A percentile compares a stretch with the other conserved stretches of the same genome.
Evolutionary conservation across 805 yeast species (phyloP).

Genomic region (Scheffersomyces lignosus): DNA sequence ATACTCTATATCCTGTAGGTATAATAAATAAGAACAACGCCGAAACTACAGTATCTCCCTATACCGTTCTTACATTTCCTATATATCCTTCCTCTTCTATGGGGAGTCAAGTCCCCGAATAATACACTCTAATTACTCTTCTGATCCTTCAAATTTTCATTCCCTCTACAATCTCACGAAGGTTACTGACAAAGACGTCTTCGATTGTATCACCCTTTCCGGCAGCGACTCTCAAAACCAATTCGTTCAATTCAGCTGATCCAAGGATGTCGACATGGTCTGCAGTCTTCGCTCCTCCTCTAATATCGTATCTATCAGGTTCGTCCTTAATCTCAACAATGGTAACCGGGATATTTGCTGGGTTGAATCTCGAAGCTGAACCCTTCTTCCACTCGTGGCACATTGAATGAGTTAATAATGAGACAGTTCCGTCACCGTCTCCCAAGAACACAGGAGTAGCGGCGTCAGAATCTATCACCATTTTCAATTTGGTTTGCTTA

Average conservation of each 20-base stretch:
- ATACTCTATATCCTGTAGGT: too few relatives aligned
- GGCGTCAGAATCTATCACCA: conserved; percentile 68
- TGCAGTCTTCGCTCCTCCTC: conserved; percentile 97
- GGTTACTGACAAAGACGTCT: conserved; percentile 56
- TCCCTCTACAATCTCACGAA: conserved; percentile 60
- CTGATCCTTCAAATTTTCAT: conserved; percentile 56
- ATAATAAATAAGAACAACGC: too few relatives aligned
- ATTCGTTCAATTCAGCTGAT: conserved; percentile 86
- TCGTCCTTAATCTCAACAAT: conserved; percentile 91
- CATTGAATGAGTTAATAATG: conserved; percentile 81
- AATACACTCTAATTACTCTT: too few relatives aligned
- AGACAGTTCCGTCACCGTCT: conserved; percentile 96
- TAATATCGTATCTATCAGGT: conserved; percentile 88
- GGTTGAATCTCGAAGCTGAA: conserved; percentile 66
- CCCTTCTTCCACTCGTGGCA: conserved; percentile 87
- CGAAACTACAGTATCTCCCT: too few relatives aligned
- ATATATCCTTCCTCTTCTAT: too few relatives aligned
- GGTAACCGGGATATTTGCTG: conserved; percentile 70
- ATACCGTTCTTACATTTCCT: too few relatives aligned
- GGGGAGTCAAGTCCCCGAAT: too few relatives aligned
- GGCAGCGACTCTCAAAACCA: conserved; percentile 75
- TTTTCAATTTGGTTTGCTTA: conserved; percentile 54
- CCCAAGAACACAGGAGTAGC: conserved; percentile 71
- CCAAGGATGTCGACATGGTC: conserved; percentile 98
- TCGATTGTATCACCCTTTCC: conserved; percentile 73